A percentile compares a stretch with the other conserved stretches of the same genome.
Evolutionary conservation across 352 stramenopile species (phyloP).

Genomic region (Globisporangium solare): DNA sequence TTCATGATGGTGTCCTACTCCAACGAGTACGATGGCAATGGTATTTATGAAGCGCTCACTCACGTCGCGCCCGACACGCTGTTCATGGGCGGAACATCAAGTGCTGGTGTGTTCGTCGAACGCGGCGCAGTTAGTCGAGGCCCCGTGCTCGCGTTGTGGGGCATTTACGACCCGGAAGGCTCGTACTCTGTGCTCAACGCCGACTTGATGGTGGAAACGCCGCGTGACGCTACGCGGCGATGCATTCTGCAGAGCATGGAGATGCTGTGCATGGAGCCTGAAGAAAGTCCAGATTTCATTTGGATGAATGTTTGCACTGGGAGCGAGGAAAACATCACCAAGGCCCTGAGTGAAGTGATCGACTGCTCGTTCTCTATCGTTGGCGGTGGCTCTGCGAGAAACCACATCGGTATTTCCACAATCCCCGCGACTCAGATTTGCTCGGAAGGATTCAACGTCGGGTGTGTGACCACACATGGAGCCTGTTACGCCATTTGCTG

Average conservation of each 20-base stretch:
- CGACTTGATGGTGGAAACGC: slow-evolving; percentile 48
- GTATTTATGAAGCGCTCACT: slow-evolving; percentile 57
- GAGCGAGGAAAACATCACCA: slow-evolving; percentile 62
- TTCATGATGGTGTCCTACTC: slow-evolving; percentile 84
- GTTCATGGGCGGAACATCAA: slow-evolving; percentile 79
- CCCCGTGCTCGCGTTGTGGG: slow-evolving; percentile 63
- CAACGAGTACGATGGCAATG: slow-evolving; percentile 42
- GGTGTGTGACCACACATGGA: slow-evolving; percentile 64
- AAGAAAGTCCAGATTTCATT: slow-evolving; percentile 75
- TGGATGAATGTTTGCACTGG: slow-evolving; percentile 62
- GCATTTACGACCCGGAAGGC: slow-evolving; percentile 78
- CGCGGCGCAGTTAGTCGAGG: slow-evolving; percentile 28
- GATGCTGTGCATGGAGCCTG: slow-evolving; percentile 67
- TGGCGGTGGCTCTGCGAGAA: slow-evolving; percentile 43
- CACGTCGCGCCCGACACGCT: slow-evolving; percentile 65
- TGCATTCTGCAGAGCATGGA: slow-evolving; percentile 64
- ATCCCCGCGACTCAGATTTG: slow-evolving; percentile 61
- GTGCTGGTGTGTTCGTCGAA: slow-evolving; percentile 55
- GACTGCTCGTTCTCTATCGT: slow-evolving; percentile 71
- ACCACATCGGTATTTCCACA: slow-evolving; percentile 11
- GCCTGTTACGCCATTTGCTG: slow-evolving; percentile 74
- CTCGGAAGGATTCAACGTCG: slow-evolving; percentile 56
- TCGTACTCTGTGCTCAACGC: slow-evolving; percentile 77
- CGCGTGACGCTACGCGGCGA: slow-evolving; percentile 55
- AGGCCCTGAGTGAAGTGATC: slow-evolving; percentile 65